Percentiles rank a stretch among this genome's conserved stretches.
These are phyloP conservation scores for Cunninghamia lanceolata DNA, from an alignment of 75 land plant genomes.

Conservation along the genomic window DNA sequence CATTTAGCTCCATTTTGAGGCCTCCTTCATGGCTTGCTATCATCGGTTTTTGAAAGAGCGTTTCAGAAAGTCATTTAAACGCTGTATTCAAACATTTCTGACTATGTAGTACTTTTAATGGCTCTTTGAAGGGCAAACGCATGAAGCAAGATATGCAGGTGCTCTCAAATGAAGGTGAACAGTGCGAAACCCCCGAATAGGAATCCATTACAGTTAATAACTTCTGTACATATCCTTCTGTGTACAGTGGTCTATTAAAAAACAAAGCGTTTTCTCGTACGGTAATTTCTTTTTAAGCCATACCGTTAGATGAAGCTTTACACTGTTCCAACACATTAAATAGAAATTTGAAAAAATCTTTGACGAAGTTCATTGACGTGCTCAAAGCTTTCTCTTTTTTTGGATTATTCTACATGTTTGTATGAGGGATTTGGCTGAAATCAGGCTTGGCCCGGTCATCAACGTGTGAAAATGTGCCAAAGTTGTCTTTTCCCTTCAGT, in stretches of 20 bases:
- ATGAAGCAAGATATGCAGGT: neutral
- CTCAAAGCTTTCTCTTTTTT: neutral
- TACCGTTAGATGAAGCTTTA: neutral
- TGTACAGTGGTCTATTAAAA: neutral
- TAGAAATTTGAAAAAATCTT: neutral
- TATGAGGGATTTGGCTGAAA: neutral
- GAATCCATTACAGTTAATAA: neutral
- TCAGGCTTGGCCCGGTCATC: neutral
- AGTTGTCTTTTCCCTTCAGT: neutral
- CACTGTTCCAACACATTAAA: neutral
- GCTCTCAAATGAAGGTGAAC: neutral
- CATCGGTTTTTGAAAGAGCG: neutral
- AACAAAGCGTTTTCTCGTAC: neutral
- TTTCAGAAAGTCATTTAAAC: neutral
- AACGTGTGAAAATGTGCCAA: neutral
- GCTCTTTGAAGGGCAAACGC: neutral
- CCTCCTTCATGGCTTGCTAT: neutral
- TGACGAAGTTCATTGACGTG: neutral
- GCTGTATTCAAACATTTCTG: neutral
- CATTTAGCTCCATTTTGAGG: neutral
- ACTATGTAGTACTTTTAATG: neutral
- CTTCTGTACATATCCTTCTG: neutral
- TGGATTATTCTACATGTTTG: neutral
- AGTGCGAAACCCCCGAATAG: neutral
- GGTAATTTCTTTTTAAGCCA: neutral